Evolutionary conservation across 2,329 filamentous ascomycete species (phyloP), one percentile per base, ranked within the genome.

Genomic region (Cadophora sp.): DNA sequence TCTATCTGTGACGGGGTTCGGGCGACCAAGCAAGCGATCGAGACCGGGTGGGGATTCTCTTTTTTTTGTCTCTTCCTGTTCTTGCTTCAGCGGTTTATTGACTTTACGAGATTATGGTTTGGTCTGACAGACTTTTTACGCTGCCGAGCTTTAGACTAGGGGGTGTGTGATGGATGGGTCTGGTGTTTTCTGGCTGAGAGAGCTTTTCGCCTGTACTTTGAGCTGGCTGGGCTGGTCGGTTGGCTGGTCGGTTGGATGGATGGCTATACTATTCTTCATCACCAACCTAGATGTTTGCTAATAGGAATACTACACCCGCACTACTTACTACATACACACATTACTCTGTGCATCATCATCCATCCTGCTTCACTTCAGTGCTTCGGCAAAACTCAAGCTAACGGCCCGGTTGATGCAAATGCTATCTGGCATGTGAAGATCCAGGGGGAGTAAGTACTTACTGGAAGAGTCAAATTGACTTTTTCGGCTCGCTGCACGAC

Each of bases 291-390:
- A 60, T 60, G 47, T 53, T 53, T 53, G 59, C 36, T 62, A 18
- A 27, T 62, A 43, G 58, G 59, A 62, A 62, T 51, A 53, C 33
- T 56, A 36, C 27, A 62, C 43, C 59, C 59, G 51, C 27, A 62
- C 47, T 62, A 43, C 20, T 62, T 20, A 33, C 30, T 33, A 33
- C 30, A 39, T 9, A 30, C 11, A 39, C 36, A n/a, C 27, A 7
- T 53, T 24, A 13, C 50, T 33, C 33, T 24, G n/a, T 53, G 27
- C 27, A 30, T 4, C 16, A 30, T 4, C 16, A 30, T 33, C 16
- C 30, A 6, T n/a, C 50, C 24, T 53, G 18, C 27, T 9, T 20
- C n/a, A 9, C 3, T 48, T 48, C 18, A 0, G 16, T 4, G n/a
- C 30, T 11, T 33, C 24, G 50, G 27, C 1, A n/a, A 33, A n/a